Conservation (phyloP, 768 basidiomycete genomes). For the Boletellus sp. region DNA sequence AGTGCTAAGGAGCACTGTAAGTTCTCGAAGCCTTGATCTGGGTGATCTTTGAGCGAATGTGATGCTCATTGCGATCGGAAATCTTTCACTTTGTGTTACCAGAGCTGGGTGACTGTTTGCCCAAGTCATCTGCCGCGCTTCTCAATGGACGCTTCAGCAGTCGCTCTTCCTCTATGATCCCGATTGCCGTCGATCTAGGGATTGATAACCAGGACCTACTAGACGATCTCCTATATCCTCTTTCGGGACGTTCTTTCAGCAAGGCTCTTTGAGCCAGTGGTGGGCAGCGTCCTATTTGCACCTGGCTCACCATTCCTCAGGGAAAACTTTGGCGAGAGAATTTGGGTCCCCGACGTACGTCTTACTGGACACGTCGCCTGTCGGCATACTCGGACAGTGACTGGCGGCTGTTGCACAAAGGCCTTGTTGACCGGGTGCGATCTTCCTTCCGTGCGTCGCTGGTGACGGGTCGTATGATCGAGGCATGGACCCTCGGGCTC, state of each 20-base stretch:
- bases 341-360: constrained; percentile 82
- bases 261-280: constrained; percentile 70
- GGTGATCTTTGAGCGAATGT: constrained; percentile 82
- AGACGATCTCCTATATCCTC: constrained; percentile 82
- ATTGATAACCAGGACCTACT: constrained; percentile 80
- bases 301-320: constrained; percentile 83
- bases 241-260: constrained; percentile 77
- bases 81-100: constrained; percentile 85
- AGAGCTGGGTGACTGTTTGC: constrained; percentile 68
- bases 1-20: constrained; percentile 31
- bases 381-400: neutral
- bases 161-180: constrained; percentile 72
- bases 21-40: constrained; percentile 84
- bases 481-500: constrained; percentile 79
- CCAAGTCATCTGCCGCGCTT: neutral
- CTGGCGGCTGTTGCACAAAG: constrained; percentile 9
- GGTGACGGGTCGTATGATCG: constrained; percentile 87
- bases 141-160: constrained; percentile 43
- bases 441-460: constrained; percentile 62
- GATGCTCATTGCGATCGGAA: constrained; percentile 90
- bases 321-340: constrained; percentile 51
- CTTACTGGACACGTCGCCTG: constrained; percentile 50
- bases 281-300: constrained; percentile 80
- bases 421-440: constrained; percentile 67
- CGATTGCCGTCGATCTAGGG: constrained; percentile 85